Percentiles rank a stretch among this genome's conserved stretches.
Conservation (phyloP, 2,329 filamentous ascomycete genomes). For the Dothiorella sarmentorum region DNA sequence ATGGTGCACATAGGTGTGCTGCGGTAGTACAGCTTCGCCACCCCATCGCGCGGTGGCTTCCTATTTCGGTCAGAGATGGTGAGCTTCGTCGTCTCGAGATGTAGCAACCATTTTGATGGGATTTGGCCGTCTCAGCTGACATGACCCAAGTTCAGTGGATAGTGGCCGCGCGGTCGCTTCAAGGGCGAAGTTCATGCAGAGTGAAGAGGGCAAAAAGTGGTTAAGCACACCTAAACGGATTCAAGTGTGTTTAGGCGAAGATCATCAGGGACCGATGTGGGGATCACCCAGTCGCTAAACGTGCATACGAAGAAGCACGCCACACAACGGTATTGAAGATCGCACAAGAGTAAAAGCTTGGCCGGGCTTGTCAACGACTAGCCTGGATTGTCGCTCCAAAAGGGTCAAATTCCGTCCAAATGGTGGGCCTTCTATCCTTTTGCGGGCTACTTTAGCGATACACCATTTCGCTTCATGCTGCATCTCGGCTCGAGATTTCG, state of each 20-base stretch:
- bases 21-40: not conserved
- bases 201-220: not conserved
- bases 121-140: too few relatives aligned
- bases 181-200: not conserved
- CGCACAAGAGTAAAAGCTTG: not conserved
- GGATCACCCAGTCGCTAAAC: slow-evolving; percentile 4
- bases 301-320: slow-evolving; percentile 6
- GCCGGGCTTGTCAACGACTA: not conserved
- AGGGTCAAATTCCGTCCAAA: not conserved
- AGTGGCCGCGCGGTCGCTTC: not conserved
- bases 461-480: slow-evolving; percentile 1
- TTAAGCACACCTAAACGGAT: not conserved
- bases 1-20: slow-evolving; percentile 69
- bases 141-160: not conserved
- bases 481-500: not conserved
- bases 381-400: not conserved
- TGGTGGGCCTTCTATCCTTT: not conserved
- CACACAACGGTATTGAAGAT: not conserved
- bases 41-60: not conserved
- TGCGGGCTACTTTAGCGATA: not conserved
- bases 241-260: not conserved
- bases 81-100: not conserved
- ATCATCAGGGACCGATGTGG: slow-evolving; percentile 11
- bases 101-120: not conserved
- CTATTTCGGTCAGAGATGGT: not conserved